phyloP scores from a whole-genome alignment of 2,329 filamentous ascomycete species.

The Alternaria gaisen region DNA sequence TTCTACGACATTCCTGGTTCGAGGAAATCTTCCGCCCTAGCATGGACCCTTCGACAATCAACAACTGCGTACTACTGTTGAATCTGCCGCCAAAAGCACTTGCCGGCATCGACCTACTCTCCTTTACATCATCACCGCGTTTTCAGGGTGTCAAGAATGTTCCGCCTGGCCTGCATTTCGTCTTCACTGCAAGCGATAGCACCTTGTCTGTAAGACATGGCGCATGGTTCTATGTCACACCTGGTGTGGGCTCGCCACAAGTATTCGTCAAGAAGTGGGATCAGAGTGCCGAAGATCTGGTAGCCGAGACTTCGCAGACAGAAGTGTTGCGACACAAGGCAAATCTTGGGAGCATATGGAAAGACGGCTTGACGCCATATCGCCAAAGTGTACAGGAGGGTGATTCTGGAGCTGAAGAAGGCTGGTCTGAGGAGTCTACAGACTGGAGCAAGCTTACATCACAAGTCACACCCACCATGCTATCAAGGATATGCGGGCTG shows the following conservation, averaged over 20 bases:
- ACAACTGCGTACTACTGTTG: conserved; percentile 54
- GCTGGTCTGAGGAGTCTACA: conserved; percentile 53
- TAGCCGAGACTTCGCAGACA: conserved; percentile 53
- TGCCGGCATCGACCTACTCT: conserved; percentile 65
- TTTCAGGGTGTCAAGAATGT: conserved; percentile 70
- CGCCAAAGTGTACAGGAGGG: conserved; percentile 52
- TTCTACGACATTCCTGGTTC: conserved; percentile 47
- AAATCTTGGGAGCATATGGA: conserved; percentile 66
- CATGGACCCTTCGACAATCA: conserved; percentile 48
- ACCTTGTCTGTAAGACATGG: conserved; percentile 69
- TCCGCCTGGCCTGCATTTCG: conserved; percentile 67
- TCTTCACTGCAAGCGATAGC: conserved; percentile 67
- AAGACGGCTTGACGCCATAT: conserved; percentile 60
- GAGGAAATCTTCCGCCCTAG: conserved; percentile 45
- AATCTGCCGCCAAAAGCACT: conserved; percentile 57
- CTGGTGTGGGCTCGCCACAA: conserved; percentile 46
- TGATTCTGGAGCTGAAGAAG: conserved; percentile 40
- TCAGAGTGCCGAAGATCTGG: conserved; percentile 55
- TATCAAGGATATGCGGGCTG: conserved; percentile 61
- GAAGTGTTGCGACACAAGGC: conserved; percentile 61
- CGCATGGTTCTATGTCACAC: conserved; percentile 66
- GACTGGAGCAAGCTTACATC: conserved; percentile 65
- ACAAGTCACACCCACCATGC: conserved; percentile 58
- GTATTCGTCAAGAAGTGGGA: conserved; percentile 68
- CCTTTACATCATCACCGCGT: conserved; percentile 68